Base-by-base conservation (phyloP, 2,329 filamentous ascomycete species). In the Coniella lustricola region DNA sequence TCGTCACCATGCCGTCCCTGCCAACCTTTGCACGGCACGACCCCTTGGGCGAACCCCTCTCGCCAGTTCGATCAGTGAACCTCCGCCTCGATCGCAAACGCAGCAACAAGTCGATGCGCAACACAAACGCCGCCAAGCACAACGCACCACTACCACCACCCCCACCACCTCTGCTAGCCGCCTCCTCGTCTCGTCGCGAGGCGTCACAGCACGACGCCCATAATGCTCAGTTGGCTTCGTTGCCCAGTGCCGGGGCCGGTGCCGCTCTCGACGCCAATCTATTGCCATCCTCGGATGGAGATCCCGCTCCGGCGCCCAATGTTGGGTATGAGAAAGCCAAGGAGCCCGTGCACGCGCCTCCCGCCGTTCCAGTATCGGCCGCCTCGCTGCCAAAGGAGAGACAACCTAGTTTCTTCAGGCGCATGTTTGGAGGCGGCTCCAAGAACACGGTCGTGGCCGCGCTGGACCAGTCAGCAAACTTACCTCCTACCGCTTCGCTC, bases 341-440 rank as follows among this genome's bases (percentile, higher is more conserved):
- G 58, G 75, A 77, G 44, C 61, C 68, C 50, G 66, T 67, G 52
- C 68, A 65, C 58, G 73, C 17, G n/a, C 22, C 13, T 16, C 29
- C 64, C 20, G 33, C 48, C 62, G 52, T 64, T 63, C 52, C 69
- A 61, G 54, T 65, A 66, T 54, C 69, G 61, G 54, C 70, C 65
- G 40, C 39, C 29, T 56, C 71, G 58, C 67, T 66, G 49, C 63
- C 73, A 45, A 87, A 85, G 62, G 84, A 88, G 60, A 81, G 82
- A 49, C 44, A 47, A 7, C 87, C 80, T 8, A 90, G 93, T 17
- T 97, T 98, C 71, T 97, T 97, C 71, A 82, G 89, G 58, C 82
- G 91, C 54, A 87, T 97, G 34, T 97, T 97, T 70, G 87, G 85
- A 38, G 85, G 51, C 20, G 47, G 84, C 9, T 81, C 85, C 32